Evolutionary conservation across 192 early-diverging fungal species (phyloP), one percentile per base, ranked within the genome.

Genomic region (Backusella morwellensis): DNA sequence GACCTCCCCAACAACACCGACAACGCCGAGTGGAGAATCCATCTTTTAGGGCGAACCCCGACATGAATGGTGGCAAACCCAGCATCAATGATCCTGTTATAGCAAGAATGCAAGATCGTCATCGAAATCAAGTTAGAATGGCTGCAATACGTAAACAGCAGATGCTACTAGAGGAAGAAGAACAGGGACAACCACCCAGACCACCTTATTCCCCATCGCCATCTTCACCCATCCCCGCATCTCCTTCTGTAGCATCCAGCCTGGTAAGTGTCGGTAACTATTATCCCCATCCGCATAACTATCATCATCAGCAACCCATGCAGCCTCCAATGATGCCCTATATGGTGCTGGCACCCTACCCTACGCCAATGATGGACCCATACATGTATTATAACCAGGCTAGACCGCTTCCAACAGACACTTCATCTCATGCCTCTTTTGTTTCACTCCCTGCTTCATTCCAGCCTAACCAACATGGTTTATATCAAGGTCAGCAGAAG

Each of bases 81-180:
- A 29, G 26, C 0, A 63, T 63, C 35, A 77, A 70, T 44, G 38
- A 77, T 38, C 36, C 70, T 12, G 42, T 77, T 54, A 59, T 77
- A 26, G 59, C n/a, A 11, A 41, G 56, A 21, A 77, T 77, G 76
- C 52, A 77, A 38, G 76, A 77, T 29, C 68, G 76, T 6, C 76
- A 77, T n/a, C n/a, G 76, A 15, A 50, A 77, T 2, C 76, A 77
- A 38, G 71, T 63, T 41, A 77, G 72, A 70, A 50, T 77, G 44
- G 70, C 59, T 11, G 70, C 69, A 11, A 35, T 72, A 26, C 76
- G 70, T 41, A 70, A 56, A 34, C 76, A 76, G 50, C 74, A 38
- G 47, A 42, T 52, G 29, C 17, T 44, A 6, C 56, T 63, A 5
- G 56, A 63, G n/a, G 56, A 63, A 9, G 56, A 29, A 29, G 56